Conservation (phyloP, 2,329 filamentous ascomycete genomes). For the Diaporthe citriasiana region DNA sequence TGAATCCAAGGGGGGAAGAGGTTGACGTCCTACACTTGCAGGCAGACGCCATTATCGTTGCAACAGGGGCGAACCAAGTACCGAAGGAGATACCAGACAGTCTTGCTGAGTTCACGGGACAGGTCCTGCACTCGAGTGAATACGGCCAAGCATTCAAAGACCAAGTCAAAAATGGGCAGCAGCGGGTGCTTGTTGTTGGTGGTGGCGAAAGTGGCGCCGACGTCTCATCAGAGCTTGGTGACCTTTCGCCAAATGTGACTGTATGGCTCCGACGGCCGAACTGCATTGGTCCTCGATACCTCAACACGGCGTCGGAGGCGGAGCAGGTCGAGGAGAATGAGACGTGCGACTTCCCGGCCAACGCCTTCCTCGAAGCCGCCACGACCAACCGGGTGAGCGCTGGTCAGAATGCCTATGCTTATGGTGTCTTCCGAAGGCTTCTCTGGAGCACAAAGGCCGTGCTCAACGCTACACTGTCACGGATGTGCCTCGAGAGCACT, state of each 20-base stretch:
- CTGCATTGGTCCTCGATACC: slow-evolving; percentile 14
- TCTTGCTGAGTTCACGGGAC: neutral
- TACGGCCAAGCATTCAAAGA: neutral
- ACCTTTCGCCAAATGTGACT: neutral
- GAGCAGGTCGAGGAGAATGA: slow-evolving; percentile 7
- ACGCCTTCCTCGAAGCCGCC: slow-evolving; percentile 14
- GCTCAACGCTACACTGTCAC: slow-evolving; percentile 4
- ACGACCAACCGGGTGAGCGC: slow-evolving; percentile 4
- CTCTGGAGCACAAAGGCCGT: slow-evolving; percentile 7
- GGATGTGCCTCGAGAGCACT: neutral
- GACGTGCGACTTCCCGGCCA: slow-evolving; percentile 1
- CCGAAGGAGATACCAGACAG: neutral
- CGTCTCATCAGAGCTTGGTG: slow-evolving; percentile 13
- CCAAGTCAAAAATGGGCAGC: neutral
- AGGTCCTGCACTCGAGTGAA: slow-evolving; percentile 16
- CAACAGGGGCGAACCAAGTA: slow-evolving; percentile 5
- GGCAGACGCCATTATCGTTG: slow-evolving; percentile 15
- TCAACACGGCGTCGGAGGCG: slow-evolving; percentile 3
- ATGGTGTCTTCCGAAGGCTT: neutral
- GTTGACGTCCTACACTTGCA: neutral
- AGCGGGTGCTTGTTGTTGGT: slow-evolving; percentile 5
- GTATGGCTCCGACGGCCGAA: slow-evolving; percentile 2
- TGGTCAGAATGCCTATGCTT: neutral
- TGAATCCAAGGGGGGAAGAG: neutral
- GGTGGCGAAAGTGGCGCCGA: slow-evolving; percentile 12